Base-by-base conservation (phyloP, 2,329 filamentous ascomycete species). In the Epichloe aotearoae region DNA sequence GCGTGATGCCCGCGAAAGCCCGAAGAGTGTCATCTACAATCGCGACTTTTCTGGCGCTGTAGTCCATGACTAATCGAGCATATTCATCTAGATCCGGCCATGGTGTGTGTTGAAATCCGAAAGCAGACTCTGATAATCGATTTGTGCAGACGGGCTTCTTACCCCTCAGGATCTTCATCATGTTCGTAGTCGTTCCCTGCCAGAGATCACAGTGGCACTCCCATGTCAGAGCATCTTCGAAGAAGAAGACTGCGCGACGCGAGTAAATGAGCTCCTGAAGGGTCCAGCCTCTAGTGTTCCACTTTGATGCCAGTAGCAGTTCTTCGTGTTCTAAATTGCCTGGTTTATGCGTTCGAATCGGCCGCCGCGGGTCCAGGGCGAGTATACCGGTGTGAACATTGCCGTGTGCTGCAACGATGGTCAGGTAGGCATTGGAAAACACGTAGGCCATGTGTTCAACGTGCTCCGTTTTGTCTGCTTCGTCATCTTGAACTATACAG, bases 31-130 rank as follows among this genome's bases (percentile, higher is more conserved):
- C 71, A 36, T 71, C 67, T 20, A 69, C 67, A 20, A 64, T 53
- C 0, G 68, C 67, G 50, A 73, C 54, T 41, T 64, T 61, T 6
- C 70, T 60, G 15, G 64, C 58, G 53, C 66, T 72, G 53, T 71
- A 73, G 50, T 72, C 69, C 60, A 68, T 69, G 38, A 64, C 68
- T 38, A 73, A 67, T 17, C 68, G 64, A 20, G 69, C 66, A 53
- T 68, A 73, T 52, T 73, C 70, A 52, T 73, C 69, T 52, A 73
- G 58, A 54, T 73, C 70, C 1, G 71, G 70, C 70, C 70, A 73
- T 10, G 67, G 62, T 3, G 68, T 51, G 44, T 73, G 70, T 39
- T 65, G 64, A 45, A 63, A 73, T 15, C 61, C 70, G 52, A 69
- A 62, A 0, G 57, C 59, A 1, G 69, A 61, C 8, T 59, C 54